Base-by-base conservation (phyloP, 2,329 filamentous ascomycete genomes). In the Alternaria angustiovoidea region DNA sequence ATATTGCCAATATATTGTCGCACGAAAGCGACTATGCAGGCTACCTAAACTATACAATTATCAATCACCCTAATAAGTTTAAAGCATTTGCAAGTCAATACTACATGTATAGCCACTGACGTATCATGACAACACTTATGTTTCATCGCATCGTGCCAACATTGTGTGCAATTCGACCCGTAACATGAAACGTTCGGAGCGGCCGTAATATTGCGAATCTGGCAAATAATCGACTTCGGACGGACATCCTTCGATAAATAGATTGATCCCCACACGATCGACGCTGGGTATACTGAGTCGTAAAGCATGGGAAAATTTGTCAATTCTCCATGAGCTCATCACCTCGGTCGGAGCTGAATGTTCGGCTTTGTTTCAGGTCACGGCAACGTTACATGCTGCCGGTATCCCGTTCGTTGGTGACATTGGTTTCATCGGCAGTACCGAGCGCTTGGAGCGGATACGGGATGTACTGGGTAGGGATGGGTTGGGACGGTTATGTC, bases 1-100 rank as follows among this genome's bases (percentile, higher is more conserved):
- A 55, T 59, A 59, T 59, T 59, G 57, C 57, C 57, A 59, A 55
- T 55, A 59, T 49, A 51, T 44, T 22, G 42, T 58, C 36, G 34
- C 48, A 48, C 24, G n/a, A 43, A 38, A 20, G 11, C 41, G 14
- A 20, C 18, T n/a, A 48, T 59, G 30, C 51, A 34, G 18, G n/a
- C 28, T 32, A 24, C 18, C 44, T 11, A 42, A 44, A 30, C 24
- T 20, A 18, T 30, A 43, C 12, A 44, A 8, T 24, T 48, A 41
- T 34, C 36, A 46, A 12, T 41, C 32, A 36, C 46, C 20, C 32
- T 14, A 49, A 36, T 7, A 28, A 48, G 51, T 20, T 6, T 41
- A 34, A 47, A 43, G 34, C 39, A 42, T 24, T 14, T 5, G 24
- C 20, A 24, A 14, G 20, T 42, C 39, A 24, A 24, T 16, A 42